These are phyloP conservation scores for Neopestalotiopsis clavispora DNA, from an alignment of 2,329 filamentous ascomycete species.

Conservation along the genomic window DNA sequence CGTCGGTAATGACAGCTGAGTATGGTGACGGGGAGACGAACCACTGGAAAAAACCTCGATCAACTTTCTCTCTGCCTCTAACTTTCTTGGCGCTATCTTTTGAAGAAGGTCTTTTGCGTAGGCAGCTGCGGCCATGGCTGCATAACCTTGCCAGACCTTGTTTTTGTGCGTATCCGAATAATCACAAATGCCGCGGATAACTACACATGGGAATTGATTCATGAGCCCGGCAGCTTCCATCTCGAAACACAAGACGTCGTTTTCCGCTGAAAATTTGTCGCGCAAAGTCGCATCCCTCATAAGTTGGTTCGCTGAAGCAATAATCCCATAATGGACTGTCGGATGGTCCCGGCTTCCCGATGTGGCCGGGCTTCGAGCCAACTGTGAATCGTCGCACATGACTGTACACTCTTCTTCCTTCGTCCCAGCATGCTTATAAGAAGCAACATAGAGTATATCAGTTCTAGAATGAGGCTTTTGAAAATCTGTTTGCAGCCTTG, in stretches of 20 bases:
- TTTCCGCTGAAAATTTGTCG: constrained; percentile 27
- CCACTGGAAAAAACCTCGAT: constrained; percentile 15
- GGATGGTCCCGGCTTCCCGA: too few species aligned
- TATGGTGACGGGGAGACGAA: background rate
- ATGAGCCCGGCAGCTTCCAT: constrained; percentile 28
- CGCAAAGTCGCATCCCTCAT: constrained; percentile 33
- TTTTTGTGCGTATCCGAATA: constrained; percentile 36
- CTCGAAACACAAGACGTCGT: constrained; percentile 33
- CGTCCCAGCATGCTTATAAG: constrained; percentile 10
- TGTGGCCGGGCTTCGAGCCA: too few species aligned
- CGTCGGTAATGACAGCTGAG: too few species aligned
- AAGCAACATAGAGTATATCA: too few species aligned
- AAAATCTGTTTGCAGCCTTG: constrained; percentile 28
- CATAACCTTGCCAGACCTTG: constrained; percentile 30
- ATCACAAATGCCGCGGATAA: constrained; percentile 32
- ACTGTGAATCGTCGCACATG: constrained; percentile 10
- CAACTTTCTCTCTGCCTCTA: constrained; percentile 15
- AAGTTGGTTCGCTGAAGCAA: constrained; percentile 38
- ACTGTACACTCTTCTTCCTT: constrained; percentile 21
- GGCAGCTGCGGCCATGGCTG: constrained; percentile 30
- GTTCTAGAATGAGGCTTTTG: too few species aligned
- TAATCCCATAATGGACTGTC: constrained; percentile 39
- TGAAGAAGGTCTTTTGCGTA: constrained; percentile 29
- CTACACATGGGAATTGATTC: constrained; percentile 13
- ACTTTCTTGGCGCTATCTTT: constrained; percentile 17